phyloP scores from a whole-genome alignment of 2,329 filamentous ascomycete genomes.

The Ilyonectria sp. region DNA sequence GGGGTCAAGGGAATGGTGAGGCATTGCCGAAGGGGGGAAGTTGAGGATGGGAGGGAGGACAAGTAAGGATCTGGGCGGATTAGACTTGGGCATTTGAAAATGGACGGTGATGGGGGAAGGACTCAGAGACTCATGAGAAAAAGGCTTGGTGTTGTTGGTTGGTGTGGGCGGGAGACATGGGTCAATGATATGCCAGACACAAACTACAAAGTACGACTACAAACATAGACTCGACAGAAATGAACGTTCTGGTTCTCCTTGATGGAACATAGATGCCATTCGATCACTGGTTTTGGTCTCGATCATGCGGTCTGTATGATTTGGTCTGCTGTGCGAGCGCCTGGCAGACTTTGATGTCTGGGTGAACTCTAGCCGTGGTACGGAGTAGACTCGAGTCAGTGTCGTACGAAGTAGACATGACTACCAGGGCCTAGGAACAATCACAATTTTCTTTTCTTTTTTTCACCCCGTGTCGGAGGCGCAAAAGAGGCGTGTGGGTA shows the following conservation, averaged over 20 bases:
- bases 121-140: background rate
- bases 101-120: background rate
- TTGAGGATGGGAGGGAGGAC: conserved; percentile 59
- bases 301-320: background rate
- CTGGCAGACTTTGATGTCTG: background rate
- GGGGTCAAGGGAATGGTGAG: conserved; percentile 59
- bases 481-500: background rate
- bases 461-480: background rate
- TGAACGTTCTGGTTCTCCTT: background rate
- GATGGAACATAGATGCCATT: background rate
- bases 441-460: too few species aligned
- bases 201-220: background rate
- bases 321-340: too few species aligned
- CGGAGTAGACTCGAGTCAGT: too few species aligned
- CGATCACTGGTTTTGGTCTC: background rate
- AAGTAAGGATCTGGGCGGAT: background rate
- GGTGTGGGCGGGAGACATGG: too few species aligned
- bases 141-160: background rate
- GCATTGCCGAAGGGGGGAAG: conserved; percentile 62
- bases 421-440: too few species aligned
- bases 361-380: background rate
- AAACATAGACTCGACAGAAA: background rate
- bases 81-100: background rate
- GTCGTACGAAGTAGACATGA: too few species aligned
- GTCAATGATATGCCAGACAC: background rate